Conservation (phyloP, 1,284 basidiomycete species). For the Ustilago xerochloae region DNA sequence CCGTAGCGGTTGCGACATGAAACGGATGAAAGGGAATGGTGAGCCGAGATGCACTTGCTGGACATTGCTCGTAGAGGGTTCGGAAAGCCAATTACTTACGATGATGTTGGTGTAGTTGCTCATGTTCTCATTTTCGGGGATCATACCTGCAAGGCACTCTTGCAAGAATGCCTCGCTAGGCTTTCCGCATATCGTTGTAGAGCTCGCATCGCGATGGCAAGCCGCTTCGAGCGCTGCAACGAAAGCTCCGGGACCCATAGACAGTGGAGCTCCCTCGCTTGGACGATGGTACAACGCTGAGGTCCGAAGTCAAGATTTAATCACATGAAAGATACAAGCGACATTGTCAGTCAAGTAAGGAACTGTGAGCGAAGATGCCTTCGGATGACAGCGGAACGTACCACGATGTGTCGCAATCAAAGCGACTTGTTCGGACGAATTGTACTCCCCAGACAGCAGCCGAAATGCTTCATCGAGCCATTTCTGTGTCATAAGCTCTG, state of each 20-base stretch:
- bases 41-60: neutral
- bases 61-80: neutral
- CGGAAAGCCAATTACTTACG: slow-evolving; percentile 12
- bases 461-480: slow-evolving; percentile 45
- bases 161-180: slow-evolving; percentile 33
- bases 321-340: neutral
- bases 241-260: slow-evolving; percentile 44
- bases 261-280: slow-evolving; percentile 23
- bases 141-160: slow-evolving; percentile 45
- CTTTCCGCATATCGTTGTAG: slow-evolving; percentile 38
- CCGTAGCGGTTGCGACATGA: neutral
- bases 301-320: neutral
- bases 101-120: slow-evolving; percentile 33
- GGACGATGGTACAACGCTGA: slow-evolving; percentile 48
- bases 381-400: slow-evolving; percentile 13
- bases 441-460: slow-evolving; percentile 34
- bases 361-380: neutral
- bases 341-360: slow-evolving; percentile 1
- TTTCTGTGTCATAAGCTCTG: slow-evolving; percentile 41
- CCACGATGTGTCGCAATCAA: slow-evolving; percentile 47
- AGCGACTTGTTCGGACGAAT: slow-evolving; percentile 3
- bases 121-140: slow-evolving; percentile 2
- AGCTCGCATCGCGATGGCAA: slow-evolving; percentile 5
- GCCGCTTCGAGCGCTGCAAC: slow-evolving; percentile 38
- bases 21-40: neutral